These are phyloP conservation scores for Hygrophorus russula DNA, from an alignment of 768 basidiomycete genomes.

Conservation along the genomic window DNA sequence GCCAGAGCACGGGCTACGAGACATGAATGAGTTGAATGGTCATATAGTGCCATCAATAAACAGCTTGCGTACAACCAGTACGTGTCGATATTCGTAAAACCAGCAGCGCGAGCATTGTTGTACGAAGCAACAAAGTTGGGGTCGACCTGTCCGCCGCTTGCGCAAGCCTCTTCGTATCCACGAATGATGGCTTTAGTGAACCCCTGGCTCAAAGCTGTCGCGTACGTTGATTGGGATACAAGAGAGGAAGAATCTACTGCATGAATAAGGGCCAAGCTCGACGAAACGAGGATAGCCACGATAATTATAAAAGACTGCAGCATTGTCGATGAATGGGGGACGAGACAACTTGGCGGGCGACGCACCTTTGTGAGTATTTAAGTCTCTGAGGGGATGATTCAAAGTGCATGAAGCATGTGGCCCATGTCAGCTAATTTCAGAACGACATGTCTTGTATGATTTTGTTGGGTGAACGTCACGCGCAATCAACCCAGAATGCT, in stretches of 20 bases:
- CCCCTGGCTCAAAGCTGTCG: neutral
- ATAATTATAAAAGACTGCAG: neutral
- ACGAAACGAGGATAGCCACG: neutral
- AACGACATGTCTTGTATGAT: too few relatives aligned
- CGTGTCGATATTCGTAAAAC: neutral
- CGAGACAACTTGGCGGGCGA: too few relatives aligned
- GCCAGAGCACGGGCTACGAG: neutral
- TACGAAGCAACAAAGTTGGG: neutral
- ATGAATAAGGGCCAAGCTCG: neutral
- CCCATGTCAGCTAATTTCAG: too few relatives aligned
- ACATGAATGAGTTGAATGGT: too few relatives aligned
- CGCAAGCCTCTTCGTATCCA: neutral
- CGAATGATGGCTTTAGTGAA: constrained; percentile 1
- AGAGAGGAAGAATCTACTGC: neutral
- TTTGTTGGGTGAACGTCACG: too few relatives aligned
- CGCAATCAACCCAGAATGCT: too few relatives aligned
- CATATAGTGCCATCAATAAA: too few relatives aligned
- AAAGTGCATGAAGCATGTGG: too few relatives aligned
- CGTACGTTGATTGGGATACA: neutral
- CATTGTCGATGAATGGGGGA: neutral
- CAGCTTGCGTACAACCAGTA: neutral
- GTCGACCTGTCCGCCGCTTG: neutral
- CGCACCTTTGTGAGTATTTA: too few relatives aligned
- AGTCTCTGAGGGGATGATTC: too few relatives aligned
- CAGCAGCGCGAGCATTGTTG: neutral